Conservation (phyloP, 1,139 yeast genomes). For the Pichia cactophila region DNA sequence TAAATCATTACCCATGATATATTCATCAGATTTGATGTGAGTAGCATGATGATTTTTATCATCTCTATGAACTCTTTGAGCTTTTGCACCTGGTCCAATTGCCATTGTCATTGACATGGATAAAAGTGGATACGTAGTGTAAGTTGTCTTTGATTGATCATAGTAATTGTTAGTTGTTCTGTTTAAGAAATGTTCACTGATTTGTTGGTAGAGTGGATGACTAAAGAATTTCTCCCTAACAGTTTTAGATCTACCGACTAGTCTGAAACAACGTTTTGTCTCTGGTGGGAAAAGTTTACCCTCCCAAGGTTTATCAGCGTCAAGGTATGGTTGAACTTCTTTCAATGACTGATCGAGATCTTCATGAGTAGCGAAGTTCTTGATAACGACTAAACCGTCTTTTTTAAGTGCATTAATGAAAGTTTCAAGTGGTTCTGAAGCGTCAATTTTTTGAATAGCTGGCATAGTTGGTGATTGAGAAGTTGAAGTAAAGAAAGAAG, state of each 20-base stretch:
- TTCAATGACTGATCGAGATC: constrained; percentile 13
- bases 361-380: constrained; percentile 11
- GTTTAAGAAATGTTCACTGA: constrained; percentile 13
- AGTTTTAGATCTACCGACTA: constrained; percentile 19
- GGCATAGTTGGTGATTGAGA: not conserved
- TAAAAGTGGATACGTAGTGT: constrained; percentile 13
- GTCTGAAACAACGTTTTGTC: constrained; percentile 19
- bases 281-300: constrained; percentile 24
- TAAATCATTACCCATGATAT: constrained; percentile 18
- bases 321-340: constrained; percentile 22
- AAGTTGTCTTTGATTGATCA: constrained; percentile 11
- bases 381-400: constrained; percentile 17
- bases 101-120: constrained; percentile 17
- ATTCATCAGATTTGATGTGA: constrained; percentile 15
- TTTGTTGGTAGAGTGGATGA: constrained; percentile 11
- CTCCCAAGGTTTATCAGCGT: constrained; percentile 22
- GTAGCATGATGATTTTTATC: constrained; percentile 25
- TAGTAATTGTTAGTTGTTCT: constrained; percentile 13
- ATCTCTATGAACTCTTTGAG: constrained; percentile 25
- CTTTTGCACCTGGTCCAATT: constrained; percentile 22
- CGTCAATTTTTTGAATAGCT: constrained; percentile 9
- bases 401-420: constrained; percentile 15
- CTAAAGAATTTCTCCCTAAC: constrained; percentile 16
- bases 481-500: not conserved
- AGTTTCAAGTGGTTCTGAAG: constrained; percentile 5